Conservation (phyloP, 441 rosid genomes). For the Gossypium trilobum region DNA sequence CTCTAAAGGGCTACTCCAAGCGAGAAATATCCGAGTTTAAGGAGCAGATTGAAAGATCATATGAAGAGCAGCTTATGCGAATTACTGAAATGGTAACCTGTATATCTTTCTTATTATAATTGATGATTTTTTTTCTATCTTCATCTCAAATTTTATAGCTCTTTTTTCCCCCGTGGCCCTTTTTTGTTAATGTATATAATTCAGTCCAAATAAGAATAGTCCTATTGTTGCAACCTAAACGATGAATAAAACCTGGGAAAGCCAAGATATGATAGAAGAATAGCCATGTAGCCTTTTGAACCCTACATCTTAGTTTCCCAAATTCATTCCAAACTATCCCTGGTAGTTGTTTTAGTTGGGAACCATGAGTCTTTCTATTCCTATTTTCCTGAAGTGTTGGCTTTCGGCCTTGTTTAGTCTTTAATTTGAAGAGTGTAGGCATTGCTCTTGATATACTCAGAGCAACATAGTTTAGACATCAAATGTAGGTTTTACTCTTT, state of each 20-base stretch:
- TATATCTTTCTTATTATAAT: not conserved
- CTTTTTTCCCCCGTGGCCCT: not conserved
- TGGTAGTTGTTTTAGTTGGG: not conserved
- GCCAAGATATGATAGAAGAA: not conserved
- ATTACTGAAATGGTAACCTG: constrained; percentile 59
- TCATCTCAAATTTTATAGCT: not conserved
- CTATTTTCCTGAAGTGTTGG: not conserved
- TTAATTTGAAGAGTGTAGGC: not conserved
- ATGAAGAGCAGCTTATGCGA: constrained; percentile 54
- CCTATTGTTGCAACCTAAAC: not conserved
- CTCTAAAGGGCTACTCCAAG: constrained; percentile 48
- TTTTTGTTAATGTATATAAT: not conserved
- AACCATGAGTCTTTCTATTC: not conserved
- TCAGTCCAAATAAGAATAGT: not conserved
- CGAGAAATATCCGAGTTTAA: constrained; percentile 45
- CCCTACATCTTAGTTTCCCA: not conserved
- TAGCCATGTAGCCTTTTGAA: not conserved
- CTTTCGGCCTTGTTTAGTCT: not conserved
- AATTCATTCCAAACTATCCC: not conserved
- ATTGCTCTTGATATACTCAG: not conserved
- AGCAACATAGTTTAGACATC: not conserved
- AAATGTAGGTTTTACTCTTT: not conserved
- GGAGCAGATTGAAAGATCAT: constrained; percentile 48
- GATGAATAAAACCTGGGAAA: not conserved
- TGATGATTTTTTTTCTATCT: not conserved